phyloP scores from a whole-genome alignment of 2,329 filamentous ascomycete genomes.

The Epicoccum sorghinum region DNA sequence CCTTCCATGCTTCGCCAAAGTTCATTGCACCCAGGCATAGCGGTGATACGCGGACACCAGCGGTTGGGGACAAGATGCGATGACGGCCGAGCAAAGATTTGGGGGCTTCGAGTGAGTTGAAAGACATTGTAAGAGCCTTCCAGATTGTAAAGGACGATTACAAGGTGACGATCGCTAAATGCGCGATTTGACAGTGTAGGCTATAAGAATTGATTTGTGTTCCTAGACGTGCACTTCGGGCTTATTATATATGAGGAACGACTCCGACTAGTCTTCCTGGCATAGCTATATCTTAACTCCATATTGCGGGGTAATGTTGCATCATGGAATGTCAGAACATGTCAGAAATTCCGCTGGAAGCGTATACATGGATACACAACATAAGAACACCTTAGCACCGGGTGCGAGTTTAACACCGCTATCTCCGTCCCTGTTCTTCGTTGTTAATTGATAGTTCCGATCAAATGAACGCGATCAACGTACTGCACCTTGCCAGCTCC shows the following conservation, averaged over 20 bases:
- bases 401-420: background rate
- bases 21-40: conserved; percentile 59
- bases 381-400: background rate
- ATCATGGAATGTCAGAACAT: background rate
- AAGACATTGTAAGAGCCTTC: conserved; percentile 6
- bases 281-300: background rate
- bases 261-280: no score
- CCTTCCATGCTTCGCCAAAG: conserved; percentile 55
- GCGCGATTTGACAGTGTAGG: no score
- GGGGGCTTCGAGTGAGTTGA: conserved; percentile 4
- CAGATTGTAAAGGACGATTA: no score
- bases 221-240: background rate
- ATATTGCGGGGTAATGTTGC: background rate
- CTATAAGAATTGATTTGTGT: no score
- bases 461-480: no score
- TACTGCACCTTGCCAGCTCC: no score
- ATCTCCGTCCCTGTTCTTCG: background rate
- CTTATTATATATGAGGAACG: background rate
- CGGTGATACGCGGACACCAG: conserved; percentile 57
- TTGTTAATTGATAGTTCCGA: no score
- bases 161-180: no score
- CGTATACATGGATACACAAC: no score
- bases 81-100: conserved; percentile 54
- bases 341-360: background rate
- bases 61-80: conserved; percentile 56